Evolutionary conservation across 331 rosid species (phyloP), one percentile per base, ranked within the genome.

Genomic region (Prunus yedoensis): DNA sequence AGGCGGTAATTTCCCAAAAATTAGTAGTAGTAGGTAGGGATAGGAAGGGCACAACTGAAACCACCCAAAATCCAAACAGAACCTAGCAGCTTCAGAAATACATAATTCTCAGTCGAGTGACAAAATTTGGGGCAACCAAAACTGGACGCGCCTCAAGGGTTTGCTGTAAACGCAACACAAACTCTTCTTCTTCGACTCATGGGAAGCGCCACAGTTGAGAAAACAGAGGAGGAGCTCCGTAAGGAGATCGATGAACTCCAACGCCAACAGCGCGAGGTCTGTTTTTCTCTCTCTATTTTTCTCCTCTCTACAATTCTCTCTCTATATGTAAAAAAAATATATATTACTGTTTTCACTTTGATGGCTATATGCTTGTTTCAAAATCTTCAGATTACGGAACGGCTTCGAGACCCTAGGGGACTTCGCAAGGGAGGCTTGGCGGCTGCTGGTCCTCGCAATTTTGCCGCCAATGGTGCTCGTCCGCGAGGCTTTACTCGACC

Each of bases 361-460:
- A 30, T 73, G 69, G 10, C 46, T 18, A 10, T 57, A 2, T 71
- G 67, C 17, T 59, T 28, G 23, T 46, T 38, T 16, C 2, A 57
- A 49, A 57, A 64, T 56, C 41, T 69, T 52, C 80, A 95, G 98
- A 95, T 95, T 76, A 87, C 91, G 0, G 97, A 95, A 78, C 91
- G 97, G 68, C 99, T 95, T 79, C 92, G 97, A 77, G 99, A 95
- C 88, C 99, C 99, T 74, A 89, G 97, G 25, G 99, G 98, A 1
- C 91, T 90, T 66, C 96, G 98, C 70, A 81, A 91, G 73, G 97
- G 91, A 27, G 89, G 91, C 28, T 71, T 79, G 16, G 27, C 87
- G 0, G 88, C 84, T 47, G 85, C 91, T 70, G 78, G 85, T 25
- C 89, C 89, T 3, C 96, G 98, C 64, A 82, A 86, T 66, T 83